A percentile compares a stretch with the other conserved stretches of the same genome.
Conservation (phyloP, 1,284 basidiomycete genomes). For the Ceratobasidium sp. region DNA sequence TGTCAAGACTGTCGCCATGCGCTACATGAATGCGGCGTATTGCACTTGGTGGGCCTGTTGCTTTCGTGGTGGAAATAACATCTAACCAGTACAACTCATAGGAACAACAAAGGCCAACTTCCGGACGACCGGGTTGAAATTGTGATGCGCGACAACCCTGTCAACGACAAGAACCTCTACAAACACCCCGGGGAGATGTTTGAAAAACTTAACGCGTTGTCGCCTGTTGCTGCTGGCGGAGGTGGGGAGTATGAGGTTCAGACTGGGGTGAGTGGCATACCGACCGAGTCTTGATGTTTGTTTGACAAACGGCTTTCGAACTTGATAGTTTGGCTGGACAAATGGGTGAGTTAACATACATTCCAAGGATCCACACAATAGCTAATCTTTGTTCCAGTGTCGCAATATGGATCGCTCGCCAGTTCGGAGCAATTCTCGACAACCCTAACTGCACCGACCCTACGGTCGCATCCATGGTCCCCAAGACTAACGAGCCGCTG, state of each 20-base stretch:
- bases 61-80: conserved; percentile 46
- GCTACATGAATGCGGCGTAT: conserved; percentile 86
- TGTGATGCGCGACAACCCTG: not conserved
- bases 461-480: not conserved
- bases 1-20: conserved; percentile 79
- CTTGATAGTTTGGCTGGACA: conserved; percentile 26
- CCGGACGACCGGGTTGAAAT: not conserved
- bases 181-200: conserved; percentile 3
- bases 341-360: conserved; percentile 12
- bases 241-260: conserved; percentile 21
- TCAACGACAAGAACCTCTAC: not conserved
- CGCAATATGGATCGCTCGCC: conserved; percentile 6
- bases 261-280: conserved; percentile 13
- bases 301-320: too few relatives aligned
- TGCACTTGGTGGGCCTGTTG: too few relatives aligned
- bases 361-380: too few relatives aligned
- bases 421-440: not conserved
- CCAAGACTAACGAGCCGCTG: too few relatives aligned
- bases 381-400: not conserved
- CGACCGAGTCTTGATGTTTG: too few relatives aligned
- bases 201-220: not conserved
- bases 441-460: conserved; percentile 2
- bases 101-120: not conserved
- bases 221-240: not conserved
- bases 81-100: not conserved